These are phyloP conservation scores for Sugiyamaella paludigena DNA, from an alignment of 1,139 yeast genomes.

Conservation along the genomic window DNA sequence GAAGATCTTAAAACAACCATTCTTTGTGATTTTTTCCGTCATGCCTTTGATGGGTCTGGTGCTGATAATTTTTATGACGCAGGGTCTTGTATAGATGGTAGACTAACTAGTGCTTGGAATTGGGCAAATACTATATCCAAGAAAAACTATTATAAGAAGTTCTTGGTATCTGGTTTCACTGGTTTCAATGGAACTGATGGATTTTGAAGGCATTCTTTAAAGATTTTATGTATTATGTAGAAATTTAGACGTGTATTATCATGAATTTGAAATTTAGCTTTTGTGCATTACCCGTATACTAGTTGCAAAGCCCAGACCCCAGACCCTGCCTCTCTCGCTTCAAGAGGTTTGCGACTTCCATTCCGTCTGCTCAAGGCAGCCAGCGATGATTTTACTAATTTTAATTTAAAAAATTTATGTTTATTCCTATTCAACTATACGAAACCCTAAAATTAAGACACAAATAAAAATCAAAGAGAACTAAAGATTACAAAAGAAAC, in stretches of 20 bases:
- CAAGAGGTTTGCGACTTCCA: no score
- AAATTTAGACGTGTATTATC: background rate
- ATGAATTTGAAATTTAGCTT: background rate
- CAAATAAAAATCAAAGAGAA: constrained; percentile 6
- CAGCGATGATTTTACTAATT: no score
- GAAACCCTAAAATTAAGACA: no score
- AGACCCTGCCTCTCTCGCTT: no score
- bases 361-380: no score
- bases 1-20: constrained; percentile 52
- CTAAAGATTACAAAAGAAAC: background rate
- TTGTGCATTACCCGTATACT: background rate
- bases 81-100: constrained; percentile 77
- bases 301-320: no score
- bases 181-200: constrained; percentile 76
- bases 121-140: constrained; percentile 68
- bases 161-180: constrained; percentile 64
- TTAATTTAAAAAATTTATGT: no score
- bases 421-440: no score
- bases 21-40: constrained; percentile 65
- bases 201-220: constrained; percentile 27
- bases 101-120: constrained; percentile 76
- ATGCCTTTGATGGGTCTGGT: constrained; percentile 75
- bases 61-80: constrained; percentile 77
- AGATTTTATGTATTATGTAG: background rate
- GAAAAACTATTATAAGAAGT: constrained; percentile 60